Evolutionary conservation across 2,329 filamentous ascomycete species (phyloP).

Genomic region (Pleoardoris graminearum): DNA sequence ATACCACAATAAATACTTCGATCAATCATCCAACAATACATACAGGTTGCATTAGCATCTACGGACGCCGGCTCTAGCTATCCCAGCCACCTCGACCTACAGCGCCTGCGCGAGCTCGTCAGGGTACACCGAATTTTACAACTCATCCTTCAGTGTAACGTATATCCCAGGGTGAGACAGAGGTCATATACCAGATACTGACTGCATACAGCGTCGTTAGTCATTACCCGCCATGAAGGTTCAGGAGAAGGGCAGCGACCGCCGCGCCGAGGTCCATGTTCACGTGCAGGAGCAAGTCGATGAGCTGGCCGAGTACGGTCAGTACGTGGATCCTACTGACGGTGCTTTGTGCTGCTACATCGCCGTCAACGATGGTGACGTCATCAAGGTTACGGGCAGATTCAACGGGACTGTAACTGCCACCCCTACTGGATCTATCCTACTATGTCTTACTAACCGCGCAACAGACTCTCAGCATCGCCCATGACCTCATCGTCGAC

Average conservation of each 20-base stretch:
- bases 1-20: too few species aligned
- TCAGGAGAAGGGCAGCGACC: conserved; percentile 38
- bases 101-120: too few species aligned
- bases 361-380: conserved; percentile 35
- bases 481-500: conserved; percentile 45
- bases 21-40: too few species aligned
- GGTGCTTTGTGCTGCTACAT: conserved; percentile 44
- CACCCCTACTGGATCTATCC: not conserved
- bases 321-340: conserved; percentile 29
- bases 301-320: conserved; percentile 38
- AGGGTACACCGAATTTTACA: too few species aligned
- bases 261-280: conserved; percentile 36
- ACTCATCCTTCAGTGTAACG: not conserved
- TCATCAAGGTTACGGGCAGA: conserved; percentile 34
- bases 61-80: too few species aligned
- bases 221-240: conserved; percentile 43
- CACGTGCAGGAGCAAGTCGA: conserved; percentile 23
- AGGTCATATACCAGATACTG: not conserved
- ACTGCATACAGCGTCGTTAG: not conserved
- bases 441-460: not conserved
- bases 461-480: conserved; percentile 25
- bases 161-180: not conserved
- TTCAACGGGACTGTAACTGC: conserved; percentile 39
- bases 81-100: too few species aligned
- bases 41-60: too few species aligned